Conservation (phyloP, 2,329 filamentous ascomycete genomes). For the Penicillium sp. region DNA sequence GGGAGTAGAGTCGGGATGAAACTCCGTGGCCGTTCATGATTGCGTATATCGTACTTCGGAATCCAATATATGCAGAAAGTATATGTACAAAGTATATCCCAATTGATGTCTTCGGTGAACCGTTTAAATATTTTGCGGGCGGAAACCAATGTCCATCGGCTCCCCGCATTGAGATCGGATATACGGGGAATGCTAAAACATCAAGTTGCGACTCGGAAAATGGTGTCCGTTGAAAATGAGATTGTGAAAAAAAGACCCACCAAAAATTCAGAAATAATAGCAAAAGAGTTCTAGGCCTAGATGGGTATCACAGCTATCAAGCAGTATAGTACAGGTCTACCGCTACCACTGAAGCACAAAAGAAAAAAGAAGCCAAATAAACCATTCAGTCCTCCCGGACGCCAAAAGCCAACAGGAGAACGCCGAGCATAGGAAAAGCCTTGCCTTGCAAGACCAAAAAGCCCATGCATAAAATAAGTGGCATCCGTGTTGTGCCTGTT, state of each 20-base stretch:
- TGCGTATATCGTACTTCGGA: neutral
- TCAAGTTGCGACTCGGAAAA: slow-evolving; percentile 7
- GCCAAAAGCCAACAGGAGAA: slow-evolving; percentile 6
- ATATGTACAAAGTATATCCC: neutral
- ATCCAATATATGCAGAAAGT: neutral
- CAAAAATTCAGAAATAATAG: neutral
- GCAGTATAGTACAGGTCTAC: slow-evolving; percentile 30
- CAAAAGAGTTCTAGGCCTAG: slow-evolving; percentile 19
- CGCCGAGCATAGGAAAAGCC: slow-evolving; percentile 2
- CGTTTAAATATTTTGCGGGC: slow-evolving; percentile 10
- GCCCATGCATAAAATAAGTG: slow-evolving; percentile 8
- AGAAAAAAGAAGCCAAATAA: neutral
- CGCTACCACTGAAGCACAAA: slow-evolving; percentile 19
- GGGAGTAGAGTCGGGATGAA: slow-evolving; percentile 26
- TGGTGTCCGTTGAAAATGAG: slow-evolving; percentile 11
- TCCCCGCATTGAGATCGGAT: slow-evolving; percentile 13
- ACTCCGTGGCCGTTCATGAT: slow-evolving; percentile 13
- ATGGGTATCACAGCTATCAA: slow-evolving; percentile 29
- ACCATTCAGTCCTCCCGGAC: slow-evolving; percentile 7
- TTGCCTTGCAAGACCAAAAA: slow-evolving; percentile 4
- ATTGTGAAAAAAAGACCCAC: neutral
- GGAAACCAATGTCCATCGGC: slow-evolving; percentile 22
- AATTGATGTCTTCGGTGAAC: neutral
- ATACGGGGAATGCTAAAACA: neutral
- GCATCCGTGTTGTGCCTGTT: neutral